phyloP scores from a whole-genome alignment of 257 asterid genomes.

The Echium plantagineum region DNA sequence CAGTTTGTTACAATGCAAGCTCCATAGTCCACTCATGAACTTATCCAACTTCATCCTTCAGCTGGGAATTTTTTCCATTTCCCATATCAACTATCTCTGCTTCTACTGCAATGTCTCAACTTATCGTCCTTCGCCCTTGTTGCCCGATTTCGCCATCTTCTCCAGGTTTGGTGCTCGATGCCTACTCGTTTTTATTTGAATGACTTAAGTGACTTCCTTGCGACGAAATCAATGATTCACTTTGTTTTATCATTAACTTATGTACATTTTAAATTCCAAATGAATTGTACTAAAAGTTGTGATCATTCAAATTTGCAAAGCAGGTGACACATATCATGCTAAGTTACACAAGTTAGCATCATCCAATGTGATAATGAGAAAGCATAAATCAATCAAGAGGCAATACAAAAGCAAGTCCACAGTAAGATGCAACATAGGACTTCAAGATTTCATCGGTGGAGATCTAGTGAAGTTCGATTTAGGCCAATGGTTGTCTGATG shows the following conservation, averaged over 20 bases:
- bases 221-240: too few species aligned
- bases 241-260: too few species aligned
- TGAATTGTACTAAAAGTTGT: not conserved
- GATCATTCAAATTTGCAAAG: conserved; percentile 8
- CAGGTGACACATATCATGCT: conserved; percentile 4
- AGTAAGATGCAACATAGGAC: conserved; percentile 28
- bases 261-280: too few species aligned
- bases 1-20: too few species aligned
- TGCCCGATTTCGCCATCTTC: conserved; percentile 1
- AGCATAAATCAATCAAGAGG: conserved; percentile 1
- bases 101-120: not conserved
- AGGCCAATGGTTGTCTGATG: conserved; percentile 66
- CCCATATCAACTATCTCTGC: not conserved
- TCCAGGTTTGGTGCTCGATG: not conserved
- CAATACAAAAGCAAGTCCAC: conserved; percentile 2
- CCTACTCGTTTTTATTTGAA: not conserved
- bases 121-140: not conserved
- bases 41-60: not conserved
- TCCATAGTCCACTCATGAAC: not conserved
- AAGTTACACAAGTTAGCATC: conserved; percentile 1
- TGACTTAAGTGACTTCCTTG: not conserved
- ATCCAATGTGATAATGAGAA: not conserved
- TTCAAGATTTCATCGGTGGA: conserved; percentile 75
- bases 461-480: conserved; percentile 57
- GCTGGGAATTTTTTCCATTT: not conserved